These are phyloP conservation scores for Nannochloropsis oceanica DNA, from an alignment of 108 stramenopile species.

Conservation along the genomic window DNA sequence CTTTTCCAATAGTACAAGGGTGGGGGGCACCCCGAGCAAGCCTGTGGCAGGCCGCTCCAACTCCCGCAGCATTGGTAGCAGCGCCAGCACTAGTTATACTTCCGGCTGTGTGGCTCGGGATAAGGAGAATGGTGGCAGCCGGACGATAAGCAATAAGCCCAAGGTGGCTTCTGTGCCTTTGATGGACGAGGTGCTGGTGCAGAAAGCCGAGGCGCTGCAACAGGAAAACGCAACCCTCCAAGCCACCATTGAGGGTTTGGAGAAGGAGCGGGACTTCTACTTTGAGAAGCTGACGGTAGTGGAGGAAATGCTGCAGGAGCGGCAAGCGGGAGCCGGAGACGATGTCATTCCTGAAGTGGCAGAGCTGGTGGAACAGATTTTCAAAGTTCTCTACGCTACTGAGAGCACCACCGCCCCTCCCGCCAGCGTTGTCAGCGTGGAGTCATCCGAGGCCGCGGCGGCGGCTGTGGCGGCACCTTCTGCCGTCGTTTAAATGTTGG, in stretches of 20 bases:
- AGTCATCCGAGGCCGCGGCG: neutral
- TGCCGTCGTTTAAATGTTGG: neutral
- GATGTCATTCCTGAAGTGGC: neutral
- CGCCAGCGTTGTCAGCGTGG: neutral
- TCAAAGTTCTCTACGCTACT: neutral
- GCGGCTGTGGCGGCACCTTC: neutral
- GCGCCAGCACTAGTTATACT: neutral
- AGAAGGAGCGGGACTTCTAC: constrained; percentile 81
- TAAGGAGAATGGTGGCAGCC: neutral
- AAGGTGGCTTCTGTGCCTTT: neutral
- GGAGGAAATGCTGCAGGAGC: constrained; percentile 11
- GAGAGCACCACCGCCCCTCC: neutral
- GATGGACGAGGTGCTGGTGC: constrained; percentile 35
- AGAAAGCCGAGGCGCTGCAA: constrained; percentile 1
- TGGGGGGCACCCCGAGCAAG: constrained; percentile 16
- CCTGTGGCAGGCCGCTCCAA: neutral
- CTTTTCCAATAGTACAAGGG: constrained; percentile 30
- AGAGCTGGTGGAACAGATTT: neutral
- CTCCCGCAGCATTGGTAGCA: neutral
- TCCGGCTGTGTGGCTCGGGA: neutral
- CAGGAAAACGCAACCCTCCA: constrained; percentile 42
- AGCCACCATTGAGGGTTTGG: constrained; percentile 45
- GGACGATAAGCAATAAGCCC: neutral
- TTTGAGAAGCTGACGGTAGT: constrained; percentile 85
- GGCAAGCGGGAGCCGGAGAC: neutral